Conservation (phyloP, 192 early-diverging fungal genomes). For the Lobosporangium transversale region DNA sequence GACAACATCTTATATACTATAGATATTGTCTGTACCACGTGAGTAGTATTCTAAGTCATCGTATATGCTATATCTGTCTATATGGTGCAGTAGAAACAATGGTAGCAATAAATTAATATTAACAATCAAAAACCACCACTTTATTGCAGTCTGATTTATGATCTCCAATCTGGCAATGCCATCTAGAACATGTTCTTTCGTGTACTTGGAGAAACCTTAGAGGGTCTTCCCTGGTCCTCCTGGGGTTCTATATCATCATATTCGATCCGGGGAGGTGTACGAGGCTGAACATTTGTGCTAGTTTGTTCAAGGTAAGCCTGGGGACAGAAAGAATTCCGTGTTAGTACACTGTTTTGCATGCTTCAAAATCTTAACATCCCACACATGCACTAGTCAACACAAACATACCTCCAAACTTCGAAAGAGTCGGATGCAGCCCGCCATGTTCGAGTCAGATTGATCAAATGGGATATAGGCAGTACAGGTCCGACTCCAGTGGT, state of each 20-base stretch:
- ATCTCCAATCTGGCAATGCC: no score
- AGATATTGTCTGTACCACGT: no score
- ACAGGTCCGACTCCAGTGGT: constrained; percentile 21
- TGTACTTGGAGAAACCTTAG: constrained; percentile 5
- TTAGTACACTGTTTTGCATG: neutral
- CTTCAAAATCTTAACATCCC: neutral
- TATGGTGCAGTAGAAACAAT: no score
- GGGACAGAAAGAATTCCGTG: neutral
- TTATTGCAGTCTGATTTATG: no score
- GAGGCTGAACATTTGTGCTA: constrained; percentile 15
- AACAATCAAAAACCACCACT: no score
- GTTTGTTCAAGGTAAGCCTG: neutral
- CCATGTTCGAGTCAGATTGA: constrained; percentile 16
- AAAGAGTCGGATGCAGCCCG: constrained; percentile 19
- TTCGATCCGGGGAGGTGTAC: constrained; percentile 14
- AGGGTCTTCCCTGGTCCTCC: constrained; percentile 1
- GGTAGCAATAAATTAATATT: no score
- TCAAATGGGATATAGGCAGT: constrained; percentile 10
- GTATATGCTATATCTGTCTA: no score
- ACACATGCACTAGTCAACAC: neutral
- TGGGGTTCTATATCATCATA: constrained; percentile 13
- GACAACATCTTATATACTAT: no score
- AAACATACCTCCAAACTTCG: constrained; percentile 17
- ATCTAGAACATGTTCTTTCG: constrained; percentile 21
- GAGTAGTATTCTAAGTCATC: no score